Base-by-base conservation (phyloP, 805 yeast genomes). In the Ogataea trehaloabstinens region DNA sequence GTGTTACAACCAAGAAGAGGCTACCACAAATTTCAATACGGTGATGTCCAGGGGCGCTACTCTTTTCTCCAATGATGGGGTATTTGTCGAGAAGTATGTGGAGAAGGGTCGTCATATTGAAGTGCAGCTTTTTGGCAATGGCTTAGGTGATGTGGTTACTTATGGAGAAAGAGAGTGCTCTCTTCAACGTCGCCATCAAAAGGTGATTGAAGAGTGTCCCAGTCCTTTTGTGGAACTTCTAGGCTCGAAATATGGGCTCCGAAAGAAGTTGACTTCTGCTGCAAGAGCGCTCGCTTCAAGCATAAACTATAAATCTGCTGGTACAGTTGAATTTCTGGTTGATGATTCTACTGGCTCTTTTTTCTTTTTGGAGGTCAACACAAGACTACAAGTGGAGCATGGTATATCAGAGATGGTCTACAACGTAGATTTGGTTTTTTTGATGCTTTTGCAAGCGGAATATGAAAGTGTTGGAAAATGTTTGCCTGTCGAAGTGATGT, bases 111-210 rank as follows among this genome's bases (percentile, higher is more conserved):
- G 98, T 58, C 99, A 91, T 60, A 96, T 91, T 45, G 99, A 91
- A 64, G 82, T 93, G 45, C 99, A 91, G 67, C 81, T 91, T 73
- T 80, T 91, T 64, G 99, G 97, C 58, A 97, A 91, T 60, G 98
- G 98, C 41, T 67, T 71, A 37, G 98, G 99, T 45, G 76, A 78
- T 46, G 97, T 96, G 4, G 80, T 90, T 58, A 95, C 97, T 3
- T 64, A 91, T 35, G 98, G 98, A 40, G 99, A 93, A 69, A 79
- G 99, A 68, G 99, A 91, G 61, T 91, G 99, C 65, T 91, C 98
- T 13, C 73, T 93, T 56, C 98, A 91, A 66, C 82, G 99, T 63
- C 84, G 99, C 67, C 91, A 91, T 67, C 99, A 91, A 64, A 91
- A 91, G 68, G 72, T 91, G 50, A 87, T 91, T 47, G 99, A 91